These are phyloP conservation scores for Bretschneidera sinensis DNA, from an alignment of 345 rosid species.

Conservation along the genomic window DNA sequence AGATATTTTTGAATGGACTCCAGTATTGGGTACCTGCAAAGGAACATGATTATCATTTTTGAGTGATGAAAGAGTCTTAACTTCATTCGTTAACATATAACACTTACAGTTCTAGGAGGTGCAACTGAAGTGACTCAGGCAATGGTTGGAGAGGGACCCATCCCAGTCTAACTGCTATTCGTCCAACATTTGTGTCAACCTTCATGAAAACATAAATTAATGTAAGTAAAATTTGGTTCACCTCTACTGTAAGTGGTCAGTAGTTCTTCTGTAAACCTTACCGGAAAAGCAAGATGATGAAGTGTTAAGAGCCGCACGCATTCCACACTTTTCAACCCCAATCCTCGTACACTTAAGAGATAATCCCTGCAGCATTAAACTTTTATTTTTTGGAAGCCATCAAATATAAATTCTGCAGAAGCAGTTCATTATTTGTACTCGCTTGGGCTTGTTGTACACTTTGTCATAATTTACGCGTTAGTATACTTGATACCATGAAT, in stretches of 20 bases:
- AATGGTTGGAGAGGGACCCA: conserved; percentile 96
- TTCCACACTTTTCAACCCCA: conserved; percentile 95
- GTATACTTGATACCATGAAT: not conserved
- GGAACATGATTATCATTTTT: conserved; percentile 21
- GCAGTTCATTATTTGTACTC: not conserved
- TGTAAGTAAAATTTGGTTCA: conserved; percentile 12
- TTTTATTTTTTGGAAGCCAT: conserved; percentile 10
- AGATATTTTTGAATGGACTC: conserved; percentile 88
- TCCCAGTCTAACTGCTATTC: conserved; percentile 92
- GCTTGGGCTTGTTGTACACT: not conserved
- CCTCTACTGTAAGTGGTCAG: conserved; percentile 7
- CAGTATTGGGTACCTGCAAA: conserved; percentile 72
- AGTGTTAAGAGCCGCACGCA: conserved; percentile 92
- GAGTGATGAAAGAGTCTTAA: not conserved
- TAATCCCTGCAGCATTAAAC: conserved; percentile 57
- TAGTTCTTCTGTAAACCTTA: conserved; percentile 34
- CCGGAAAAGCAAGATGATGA: conserved; percentile 91
- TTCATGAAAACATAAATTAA: conserved; percentile 26
- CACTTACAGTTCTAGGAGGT: conserved; percentile 86
- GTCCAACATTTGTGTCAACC: conserved; percentile 98
- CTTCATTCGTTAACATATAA: conserved; percentile 11
- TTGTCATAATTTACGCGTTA: too few species aligned
- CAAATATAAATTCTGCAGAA: conserved; percentile 1
- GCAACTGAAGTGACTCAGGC: conserved; percentile 90
- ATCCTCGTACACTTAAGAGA: conserved; percentile 71